Evolutionary conservation across 371 early-diverging fungal species (phyloP), one percentile per base, ranked within the genome.

Genomic region (Syncephalastrum monosporum): DNA sequence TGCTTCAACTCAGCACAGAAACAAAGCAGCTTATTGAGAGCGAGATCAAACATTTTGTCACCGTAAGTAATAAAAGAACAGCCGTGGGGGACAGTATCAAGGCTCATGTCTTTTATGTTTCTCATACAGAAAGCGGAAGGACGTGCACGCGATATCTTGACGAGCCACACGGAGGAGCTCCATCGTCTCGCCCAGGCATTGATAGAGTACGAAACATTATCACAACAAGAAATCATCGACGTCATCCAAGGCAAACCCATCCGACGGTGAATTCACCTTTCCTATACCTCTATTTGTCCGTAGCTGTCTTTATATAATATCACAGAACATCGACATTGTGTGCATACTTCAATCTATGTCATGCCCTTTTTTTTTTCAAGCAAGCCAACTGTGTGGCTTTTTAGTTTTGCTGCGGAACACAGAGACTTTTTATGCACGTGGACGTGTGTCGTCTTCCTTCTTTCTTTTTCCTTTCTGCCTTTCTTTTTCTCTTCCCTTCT

Each of bases 141-240:
- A 51, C 81, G 98, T 16, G 95, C 91, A 12, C 79, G 70, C 29
- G 58, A 71, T 7, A 61, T 98, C 44, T 74, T 99, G 19, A 84
- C 73, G 41, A 79, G 75, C 1, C 90, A 92, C 55, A 82, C 86
- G 49, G 88, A 87, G 43, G 96, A 97, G 69, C 82, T 98, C 19
- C 90, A 96, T 68, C 81, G 88, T n/a, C 77, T 99, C 21, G 97
- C 98, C 15, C 78, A 85, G 58, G 97, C 97, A 4, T 74, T 99
- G 53, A 80, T 97, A 25, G 94, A 94, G 60, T 86, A 92, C 63
- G 99, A 99, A 72, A 98, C 99, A 0, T 72, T 98, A 42, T 82
- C 88, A 43, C 82, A 82, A 50, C 89, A 96, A 51, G 95, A 98
- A 71, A 93, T 98, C 51, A 82, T 87, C 60, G 72, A 72, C 44